A percentile compares a stretch with the other conserved stretches of the same genome.
phyloP scores from a whole-genome alignment of 2,329 filamentous ascomycete genomes.

The Cytospora chrysosperma region DNA sequence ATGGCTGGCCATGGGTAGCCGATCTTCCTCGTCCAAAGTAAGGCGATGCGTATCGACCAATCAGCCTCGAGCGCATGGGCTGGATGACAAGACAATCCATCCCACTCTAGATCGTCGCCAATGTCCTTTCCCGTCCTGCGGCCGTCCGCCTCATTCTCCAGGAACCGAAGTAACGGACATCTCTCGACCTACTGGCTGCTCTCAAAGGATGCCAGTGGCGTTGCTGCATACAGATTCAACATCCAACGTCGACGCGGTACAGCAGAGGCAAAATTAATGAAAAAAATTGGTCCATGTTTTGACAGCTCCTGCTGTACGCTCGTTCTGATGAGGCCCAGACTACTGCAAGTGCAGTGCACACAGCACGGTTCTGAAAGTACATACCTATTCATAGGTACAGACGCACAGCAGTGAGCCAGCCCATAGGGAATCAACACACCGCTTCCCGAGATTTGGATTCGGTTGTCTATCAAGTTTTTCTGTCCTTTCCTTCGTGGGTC shows the following conservation, averaged over 20 bases:
- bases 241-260: constrained; percentile 2
- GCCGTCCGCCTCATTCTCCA: constrained; percentile 22
- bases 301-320: constrained; percentile 20
- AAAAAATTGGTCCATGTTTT: background rate
- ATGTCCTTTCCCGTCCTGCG: constrained; percentile 16
- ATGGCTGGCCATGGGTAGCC: background rate
- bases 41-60: constrained; percentile 22
- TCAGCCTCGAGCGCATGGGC: constrained; percentile 8
- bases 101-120: constrained; percentile 20
- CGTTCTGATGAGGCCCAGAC: constrained; percentile 9
- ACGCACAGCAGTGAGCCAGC: constrained; percentile 8
- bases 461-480: constrained; percentile 6
- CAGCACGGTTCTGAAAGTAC: background rate
- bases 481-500: constrained; percentile 11
- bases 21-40: constrained; percentile 18
- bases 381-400: too few species aligned
- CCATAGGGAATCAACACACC: constrained; percentile 17
- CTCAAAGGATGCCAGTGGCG: background rate
- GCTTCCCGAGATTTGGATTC: constrained; percentile 11
- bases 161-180: constrained; percentile 15
- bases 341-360: constrained; percentile 14
- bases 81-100: background rate
- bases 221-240: background rate
- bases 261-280: constrained; percentile 1
- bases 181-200: constrained; percentile 23